Evolutionary conservation across 2,329 filamentous ascomycete genomes (phyloP), one percentile per base, ranked within the genome.

Genomic region (Penicillium sp.): DNA sequence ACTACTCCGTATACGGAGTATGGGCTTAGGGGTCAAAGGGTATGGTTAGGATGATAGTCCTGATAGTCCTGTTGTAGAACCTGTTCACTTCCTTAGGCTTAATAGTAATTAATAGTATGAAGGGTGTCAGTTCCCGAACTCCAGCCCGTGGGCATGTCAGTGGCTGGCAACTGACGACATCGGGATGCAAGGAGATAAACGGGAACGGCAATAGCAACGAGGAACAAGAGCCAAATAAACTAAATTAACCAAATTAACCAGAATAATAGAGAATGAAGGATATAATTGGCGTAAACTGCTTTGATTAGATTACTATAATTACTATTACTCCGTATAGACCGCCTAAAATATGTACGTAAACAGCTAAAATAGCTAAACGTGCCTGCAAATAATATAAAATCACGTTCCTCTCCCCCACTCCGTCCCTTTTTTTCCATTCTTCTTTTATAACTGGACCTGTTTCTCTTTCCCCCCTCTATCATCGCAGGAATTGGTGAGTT

Each of bases 141-240:
- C 19, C 13, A 32, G 26, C 39, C 40, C 40, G 41, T 42, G 28
- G 26, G 40, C 26, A 43, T 45, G 26, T 34, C 46, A 52, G 46
- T 49, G 50, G 49, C 49, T 48, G 49, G 46, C 26, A 22, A 35
- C 39, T 48, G 48, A 51, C 43, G 38, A 51, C 50, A 50, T 42
- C 22, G 29, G 33, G 37, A 47, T 43, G 48, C 34, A 53, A 52
- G 46, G 47, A 48, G 39, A 9, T 37, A 21, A n/a, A 24, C 22
- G 31, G 26, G 15, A 29, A 28, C 2, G n/a, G 33, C n/a, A 43
- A 35, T 50, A 26, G 40, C 22, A 9, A 17, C 28, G n/a, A 26
- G 29, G 12, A 13, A 13, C 12, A 37, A 6, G 35, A 38, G 21
- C 19, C 19, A 21, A 21, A 21, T 21, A 4, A 21, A 21, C 21